A percentile compares a stretch with the other conserved stretches of the same genome.
Conservation (phyloP, 805 yeast genomes). For the Groenewaldozyma tartarivorans region DNA sequence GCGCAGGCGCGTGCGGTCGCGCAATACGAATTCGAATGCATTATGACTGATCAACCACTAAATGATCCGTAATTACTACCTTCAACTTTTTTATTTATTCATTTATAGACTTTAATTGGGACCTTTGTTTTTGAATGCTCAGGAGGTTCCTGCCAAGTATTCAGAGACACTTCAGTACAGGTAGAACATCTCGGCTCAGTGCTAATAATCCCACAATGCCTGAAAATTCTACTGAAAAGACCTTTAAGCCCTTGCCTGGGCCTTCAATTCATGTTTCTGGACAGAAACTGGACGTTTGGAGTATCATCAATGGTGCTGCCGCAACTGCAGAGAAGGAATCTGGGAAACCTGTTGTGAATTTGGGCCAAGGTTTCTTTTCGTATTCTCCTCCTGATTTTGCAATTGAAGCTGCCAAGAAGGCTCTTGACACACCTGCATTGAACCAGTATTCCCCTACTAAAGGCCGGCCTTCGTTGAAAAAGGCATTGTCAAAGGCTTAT, state of each 20-base stretch:
- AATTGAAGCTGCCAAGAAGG: conserved; percentile 65
- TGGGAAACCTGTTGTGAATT: conserved; percentile 73
- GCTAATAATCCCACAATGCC: no score
- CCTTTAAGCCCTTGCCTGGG: conserved; percentile 13
- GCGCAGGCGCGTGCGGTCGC: no score
- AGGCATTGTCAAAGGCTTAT: conserved; percentile 64
- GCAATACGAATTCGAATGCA: no score
- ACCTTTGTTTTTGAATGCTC: no score
- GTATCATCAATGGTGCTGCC: conserved; percentile 90
- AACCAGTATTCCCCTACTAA: conserved; percentile 91
- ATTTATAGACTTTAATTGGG: no score
- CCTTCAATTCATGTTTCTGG: conserved; percentile 16
- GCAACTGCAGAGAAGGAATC: conserved; percentile 60
- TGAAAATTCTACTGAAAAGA: no score
- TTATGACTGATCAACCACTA: no score
- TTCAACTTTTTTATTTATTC: no score
- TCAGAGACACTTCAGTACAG: no score
- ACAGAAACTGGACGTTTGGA: conserved; percentile 81
- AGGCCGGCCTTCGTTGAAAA: conserved; percentile 70
- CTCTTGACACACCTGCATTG: conserved; percentile 60
- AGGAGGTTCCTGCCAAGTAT: no score
- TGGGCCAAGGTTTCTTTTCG: conserved; percentile 97
- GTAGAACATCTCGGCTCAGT: no score
- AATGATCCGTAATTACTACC: no score
- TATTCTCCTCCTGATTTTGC: conserved; percentile 96